phyloP scores from a whole-genome alignment of 768 basidiomycete genomes.

The Lentinula raphanica region DNA sequence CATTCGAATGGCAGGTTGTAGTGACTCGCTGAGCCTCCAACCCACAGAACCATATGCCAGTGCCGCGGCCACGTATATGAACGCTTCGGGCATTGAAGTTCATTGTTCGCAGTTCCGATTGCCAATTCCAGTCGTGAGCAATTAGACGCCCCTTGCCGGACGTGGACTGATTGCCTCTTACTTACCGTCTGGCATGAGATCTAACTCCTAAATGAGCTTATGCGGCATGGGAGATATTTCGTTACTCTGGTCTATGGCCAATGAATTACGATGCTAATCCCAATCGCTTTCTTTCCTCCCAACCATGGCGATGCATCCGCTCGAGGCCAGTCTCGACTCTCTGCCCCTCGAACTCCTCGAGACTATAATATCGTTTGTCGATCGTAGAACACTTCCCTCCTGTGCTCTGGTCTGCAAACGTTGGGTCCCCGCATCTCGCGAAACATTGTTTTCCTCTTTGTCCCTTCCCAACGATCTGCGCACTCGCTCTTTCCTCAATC shows the following conservation, averaged over 20 bases:
- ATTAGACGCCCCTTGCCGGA: too few relatives aligned
- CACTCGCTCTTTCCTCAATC: slow-evolving; percentile 3
- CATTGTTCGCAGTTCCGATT: too few relatives aligned
- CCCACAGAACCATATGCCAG: too few relatives aligned
- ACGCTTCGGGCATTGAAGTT: too few relatives aligned
- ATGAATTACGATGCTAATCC: background rate
- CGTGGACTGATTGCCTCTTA: too few relatives aligned
- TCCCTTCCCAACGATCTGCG: background rate
- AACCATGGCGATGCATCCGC: background rate
- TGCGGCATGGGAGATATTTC: too few relatives aligned
- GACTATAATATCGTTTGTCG: background rate
- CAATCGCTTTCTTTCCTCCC: background rate
- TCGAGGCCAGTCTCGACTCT: slow-evolving; percentile 6
- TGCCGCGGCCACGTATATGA: too few relatives aligned
- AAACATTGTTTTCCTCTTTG: background rate
- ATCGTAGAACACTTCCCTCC: background rate
- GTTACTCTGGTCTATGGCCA: background rate
- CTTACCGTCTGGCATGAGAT: too few relatives aligned
- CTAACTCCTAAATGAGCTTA: too few relatives aligned
- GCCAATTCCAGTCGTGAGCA: too few relatives aligned
- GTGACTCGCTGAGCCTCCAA: too few relatives aligned
- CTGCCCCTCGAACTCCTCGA: slow-evolving; percentile 7
- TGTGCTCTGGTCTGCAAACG: slow-evolving; percentile 2
- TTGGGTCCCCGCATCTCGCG: background rate
- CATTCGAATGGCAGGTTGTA: too few relatives aligned